phyloP scores from a whole-genome alignment of 1,139 yeast genomes.

The Starmera stellimalicola region DNA sequence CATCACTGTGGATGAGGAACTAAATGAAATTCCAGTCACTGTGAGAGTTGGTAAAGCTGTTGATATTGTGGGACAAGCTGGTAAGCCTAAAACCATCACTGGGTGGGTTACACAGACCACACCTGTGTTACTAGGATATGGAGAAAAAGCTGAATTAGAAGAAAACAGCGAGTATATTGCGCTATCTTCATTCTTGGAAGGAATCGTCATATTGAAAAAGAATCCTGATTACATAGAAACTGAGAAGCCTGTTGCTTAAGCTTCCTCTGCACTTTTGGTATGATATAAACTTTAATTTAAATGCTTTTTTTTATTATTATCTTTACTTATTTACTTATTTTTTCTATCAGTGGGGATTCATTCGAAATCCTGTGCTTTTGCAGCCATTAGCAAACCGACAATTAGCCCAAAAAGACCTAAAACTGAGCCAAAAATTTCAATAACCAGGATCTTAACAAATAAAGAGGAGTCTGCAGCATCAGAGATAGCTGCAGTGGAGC shows the following conservation, averaged over 20 bases:
- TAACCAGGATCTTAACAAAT: constrained; percentile 91
- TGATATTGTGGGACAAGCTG: constrained; percentile 97
- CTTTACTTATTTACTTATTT: too few relatives aligned
- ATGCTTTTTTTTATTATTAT: too few relatives aligned
- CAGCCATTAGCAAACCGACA: constrained; percentile 95
- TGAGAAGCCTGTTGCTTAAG: too few relatives aligned
- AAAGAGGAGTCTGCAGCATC: constrained; percentile 97
- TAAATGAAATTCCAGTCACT: constrained; percentile 75
- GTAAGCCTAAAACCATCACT: constrained; percentile 96
- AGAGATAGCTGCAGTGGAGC: constrained; percentile 94
- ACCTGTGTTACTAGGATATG: constrained; percentile 86
- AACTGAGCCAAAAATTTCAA: constrained; percentile 95
- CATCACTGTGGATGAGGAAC: constrained; percentile 82
- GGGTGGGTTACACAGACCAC: constrained; percentile 99
- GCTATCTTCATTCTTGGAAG: constrained; percentile 77
- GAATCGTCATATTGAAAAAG: constrained; percentile 85
- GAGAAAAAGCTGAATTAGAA: constrained; percentile 96
- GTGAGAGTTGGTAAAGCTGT: constrained; percentile 99
- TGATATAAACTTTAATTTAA: too few relatives aligned
- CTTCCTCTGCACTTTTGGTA: too few relatives aligned
- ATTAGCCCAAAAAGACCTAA: constrained; percentile 90
- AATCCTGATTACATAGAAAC: constrained; percentile 76
- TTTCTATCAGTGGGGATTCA: too few relatives aligned
- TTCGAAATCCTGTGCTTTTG: constrained; percentile 77
- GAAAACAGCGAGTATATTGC: constrained; percentile 82